phyloP scores from a whole-genome alignment of 305 asterid genomes.

The Fraxinus baroniana region DNA sequence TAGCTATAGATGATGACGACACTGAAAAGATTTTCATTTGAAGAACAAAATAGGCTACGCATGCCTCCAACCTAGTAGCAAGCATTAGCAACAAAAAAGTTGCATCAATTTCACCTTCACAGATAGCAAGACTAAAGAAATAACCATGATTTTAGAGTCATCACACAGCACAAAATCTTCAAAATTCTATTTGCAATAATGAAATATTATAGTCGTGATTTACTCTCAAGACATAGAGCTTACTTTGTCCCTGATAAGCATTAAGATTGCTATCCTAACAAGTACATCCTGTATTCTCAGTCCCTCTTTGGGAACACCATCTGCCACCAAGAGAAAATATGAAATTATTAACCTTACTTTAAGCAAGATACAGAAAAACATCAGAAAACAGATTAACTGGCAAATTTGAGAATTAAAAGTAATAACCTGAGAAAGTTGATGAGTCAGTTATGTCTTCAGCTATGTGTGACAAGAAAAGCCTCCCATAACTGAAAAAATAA shows the following conservation, averaged over 20 bases:
- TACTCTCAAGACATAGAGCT: conserved; percentile 23
- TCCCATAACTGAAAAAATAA: conserved; percentile 67
- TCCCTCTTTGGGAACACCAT: conserved; percentile 99
- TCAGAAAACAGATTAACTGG: conserved; percentile 20
- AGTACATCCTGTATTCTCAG: conserved; percentile 87
- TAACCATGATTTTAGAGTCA: background rate
- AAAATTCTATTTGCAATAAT: background rate
- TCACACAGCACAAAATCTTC: background rate
- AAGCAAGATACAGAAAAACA: conserved; percentile 8
- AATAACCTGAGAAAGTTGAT: conserved; percentile 80
- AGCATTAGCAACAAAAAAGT: conserved; percentile 18
- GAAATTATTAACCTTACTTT: conserved; percentile 15
- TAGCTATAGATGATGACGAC: background rate
- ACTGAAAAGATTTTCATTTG: conserved; percentile 3
- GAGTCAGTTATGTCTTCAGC: conserved; percentile 70
- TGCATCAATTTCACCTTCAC: conserved; percentile 20
- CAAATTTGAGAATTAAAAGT: conserved; percentile 19
- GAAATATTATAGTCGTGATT: background rate
- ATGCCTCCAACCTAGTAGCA: conserved; percentile 14
- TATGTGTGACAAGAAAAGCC: conserved; percentile 74
- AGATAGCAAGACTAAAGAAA: background rate
- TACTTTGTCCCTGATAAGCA: conserved; percentile 81
- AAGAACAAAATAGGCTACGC: conserved; percentile 14
- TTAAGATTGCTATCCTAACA: conserved; percentile 75
- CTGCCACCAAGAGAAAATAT: conserved; percentile 47